Percentiles rank a stretch among this genome's conserved stretches.
phyloP scores from a whole-genome alignment of 495 filamentous ascomycete species.

The Terfezia boudieri region DNA sequence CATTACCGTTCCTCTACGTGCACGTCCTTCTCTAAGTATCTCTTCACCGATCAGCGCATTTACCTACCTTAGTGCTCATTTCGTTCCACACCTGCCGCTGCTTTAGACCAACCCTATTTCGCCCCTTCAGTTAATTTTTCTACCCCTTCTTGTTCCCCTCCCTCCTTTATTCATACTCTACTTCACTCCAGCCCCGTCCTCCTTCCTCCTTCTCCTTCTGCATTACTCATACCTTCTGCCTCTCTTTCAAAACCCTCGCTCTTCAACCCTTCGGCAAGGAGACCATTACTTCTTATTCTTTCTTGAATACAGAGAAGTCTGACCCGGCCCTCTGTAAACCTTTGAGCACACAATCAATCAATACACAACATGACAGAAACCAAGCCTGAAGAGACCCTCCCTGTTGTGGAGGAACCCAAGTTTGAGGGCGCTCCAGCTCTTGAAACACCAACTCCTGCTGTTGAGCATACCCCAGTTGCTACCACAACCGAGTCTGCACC shows the following conservation, averaged over 20 bases:
- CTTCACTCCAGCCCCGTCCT: constrained; percentile 6
- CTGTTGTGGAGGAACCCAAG: constrained; percentile 22
- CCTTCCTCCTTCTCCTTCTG: constrained; percentile 14
- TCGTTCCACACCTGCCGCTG: background rate
- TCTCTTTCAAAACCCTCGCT: constrained; percentile 6
- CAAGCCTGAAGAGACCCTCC: constrained; percentile 28
- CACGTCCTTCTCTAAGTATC: background rate
- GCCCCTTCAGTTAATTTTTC: background rate
- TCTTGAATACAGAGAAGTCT: background rate
- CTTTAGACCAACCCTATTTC: background rate
- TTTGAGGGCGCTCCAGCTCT: constrained; percentile 8
- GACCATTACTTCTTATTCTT: background rate
- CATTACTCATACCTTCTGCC: constrained; percentile 2
- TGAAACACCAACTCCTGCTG: constrained; percentile 22
- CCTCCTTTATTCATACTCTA: constrained; percentile 11
- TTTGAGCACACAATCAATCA: background rate
- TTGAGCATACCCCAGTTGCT: constrained; percentile 22
- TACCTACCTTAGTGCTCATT: background rate
- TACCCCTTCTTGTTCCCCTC: constrained; percentile 5
- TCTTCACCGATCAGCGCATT: background rate
- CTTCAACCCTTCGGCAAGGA: background rate
- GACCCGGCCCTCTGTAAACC: background rate
- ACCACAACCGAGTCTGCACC: constrained; percentile 25
- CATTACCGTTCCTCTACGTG: too few species aligned
- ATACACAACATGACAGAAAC: constrained; percentile 13